Evolutionary conservation across 2,329 filamentous ascomycete genomes (phyloP).

Genomic region (Seiridium cupressi): DNA sequence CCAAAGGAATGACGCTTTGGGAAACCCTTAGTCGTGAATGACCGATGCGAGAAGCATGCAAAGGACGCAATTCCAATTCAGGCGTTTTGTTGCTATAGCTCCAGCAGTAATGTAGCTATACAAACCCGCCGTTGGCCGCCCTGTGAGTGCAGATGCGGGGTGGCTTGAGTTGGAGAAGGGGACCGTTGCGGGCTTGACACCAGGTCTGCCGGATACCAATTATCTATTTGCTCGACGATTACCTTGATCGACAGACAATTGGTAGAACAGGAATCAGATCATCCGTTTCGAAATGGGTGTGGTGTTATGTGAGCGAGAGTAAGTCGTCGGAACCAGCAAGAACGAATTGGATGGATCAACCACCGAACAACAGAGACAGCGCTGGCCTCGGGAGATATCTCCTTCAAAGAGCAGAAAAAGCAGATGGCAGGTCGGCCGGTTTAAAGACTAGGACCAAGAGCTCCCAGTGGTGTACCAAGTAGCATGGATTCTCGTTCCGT

Average conservation of each 20-base stretch:
- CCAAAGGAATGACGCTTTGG: too few species aligned
- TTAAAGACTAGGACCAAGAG: background rate
- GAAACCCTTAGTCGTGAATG: too few species aligned
- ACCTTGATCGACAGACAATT: background rate
- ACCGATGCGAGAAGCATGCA: too few species aligned
- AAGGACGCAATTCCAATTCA: too few species aligned
- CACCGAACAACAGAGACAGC: too few species aligned
- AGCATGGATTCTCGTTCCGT: background rate
- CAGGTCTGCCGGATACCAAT: too few species aligned
- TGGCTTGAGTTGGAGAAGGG: background rate
- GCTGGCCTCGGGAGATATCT: too few species aligned
- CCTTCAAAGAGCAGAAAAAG: too few species aligned
- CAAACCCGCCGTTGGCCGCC: background rate
- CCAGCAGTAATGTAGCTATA: background rate
- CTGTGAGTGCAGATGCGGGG: background rate
- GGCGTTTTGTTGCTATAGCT: background rate
- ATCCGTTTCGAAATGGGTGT: background rate
- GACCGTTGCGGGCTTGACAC: background rate
- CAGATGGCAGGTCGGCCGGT: background rate
- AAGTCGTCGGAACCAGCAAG: background rate
- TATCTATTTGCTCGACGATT: too few species aligned
- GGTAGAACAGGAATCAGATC: background rate
- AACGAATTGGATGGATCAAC: background rate
- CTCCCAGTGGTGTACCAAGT: background rate
- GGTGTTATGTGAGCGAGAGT: background rate